Percentiles rank a stretch among this genome's conserved stretches.
These are phyloP conservation scores for Barnettozyma pratensis DNA, from an alignment of 805 yeast genomes.

Conservation along the genomic window DNA sequence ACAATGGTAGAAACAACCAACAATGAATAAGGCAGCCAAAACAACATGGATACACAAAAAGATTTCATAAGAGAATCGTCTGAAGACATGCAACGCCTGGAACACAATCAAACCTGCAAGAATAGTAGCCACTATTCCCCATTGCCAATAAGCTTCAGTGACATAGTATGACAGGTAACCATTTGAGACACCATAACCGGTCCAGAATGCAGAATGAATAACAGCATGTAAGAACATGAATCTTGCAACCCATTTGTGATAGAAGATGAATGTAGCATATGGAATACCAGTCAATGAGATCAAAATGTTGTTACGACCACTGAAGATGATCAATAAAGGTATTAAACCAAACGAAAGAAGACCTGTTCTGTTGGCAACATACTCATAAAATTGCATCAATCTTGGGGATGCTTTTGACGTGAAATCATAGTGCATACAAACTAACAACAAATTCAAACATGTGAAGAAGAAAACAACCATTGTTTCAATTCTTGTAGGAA, in stretches of 20 bases:
- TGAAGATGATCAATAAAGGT: conserved; percentile 56
- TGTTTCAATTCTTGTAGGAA: conserved; percentile 23
- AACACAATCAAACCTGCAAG: conserved; percentile 38
- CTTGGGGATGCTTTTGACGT: background rate
- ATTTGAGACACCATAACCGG: conserved; percentile 6
- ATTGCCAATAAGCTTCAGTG: conserved; percentile 11
- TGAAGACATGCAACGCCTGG: conserved; percentile 47
- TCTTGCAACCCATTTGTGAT: conserved; percentile 63
- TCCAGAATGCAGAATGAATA: conserved; percentile 18
- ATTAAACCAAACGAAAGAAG: conserved; percentile 29
- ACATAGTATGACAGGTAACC: conserved; percentile 8
- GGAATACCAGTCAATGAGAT: conserved; percentile 58
- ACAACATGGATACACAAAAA: conserved; percentile 55
- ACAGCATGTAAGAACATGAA: conserved; percentile 26
- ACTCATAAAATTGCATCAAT: background rate
- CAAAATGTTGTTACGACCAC: conserved; percentile 67
- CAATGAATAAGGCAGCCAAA: conserved; percentile 47
- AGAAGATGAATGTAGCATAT: conserved; percentile 53
- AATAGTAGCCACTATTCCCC: conserved; percentile 43
- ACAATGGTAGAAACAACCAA: conserved; percentile 57
- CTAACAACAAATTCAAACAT: conserved; percentile 16
- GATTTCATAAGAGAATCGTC: conserved; percentile 53
- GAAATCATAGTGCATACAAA: conserved; percentile 10
- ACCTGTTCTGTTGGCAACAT: conserved; percentile 22
- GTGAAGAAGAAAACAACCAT: conserved; percentile 32